Base-by-base conservation (phyloP, 352 stramenopile genomes). In the Vaucheria bursata region DNA sequence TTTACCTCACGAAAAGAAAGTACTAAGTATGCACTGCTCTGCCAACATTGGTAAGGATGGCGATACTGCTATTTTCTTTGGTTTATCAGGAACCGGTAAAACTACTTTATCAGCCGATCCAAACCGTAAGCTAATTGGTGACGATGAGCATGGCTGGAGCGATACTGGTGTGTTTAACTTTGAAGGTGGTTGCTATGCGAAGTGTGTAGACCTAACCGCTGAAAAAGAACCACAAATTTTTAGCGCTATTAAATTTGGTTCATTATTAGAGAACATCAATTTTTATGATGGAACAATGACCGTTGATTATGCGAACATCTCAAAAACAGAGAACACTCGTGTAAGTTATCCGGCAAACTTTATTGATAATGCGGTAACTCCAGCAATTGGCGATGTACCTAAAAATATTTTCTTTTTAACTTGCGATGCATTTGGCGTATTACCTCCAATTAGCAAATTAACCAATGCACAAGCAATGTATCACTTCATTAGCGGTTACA, bases 341-440 rank as follows among this genome's bases (percentile, higher is more conserved):
- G 95, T 98, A 73, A 97, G 92, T n/a, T 99, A 99, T 87, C 95
- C 95, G n/a, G 97, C 98, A 85, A 94, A 97, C 85, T 94, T 98
- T 88, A 98, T 99, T 88, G 88, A 91, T 66, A 96, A 96, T 87
- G 92, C 95, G 85, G 91, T 95, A 74, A 85, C 91, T 91, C 82
- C 88, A 87, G 93, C 87, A 75, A 92, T 87, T 82, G 95, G 93
- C 50, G 92, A 90, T 53, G 94, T 98, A 87, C 95, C 95, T 74
- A 92, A 94, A 38, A 96, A 96, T 83, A 92, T 98, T 71, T 93
- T 99, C 67, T 98, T 99, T 88, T 88, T 99, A 37, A 97, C 93
- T 53, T 98, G 93, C 85, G 95, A 99, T 86, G 95, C 95, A 45
- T 98, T 97, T 87, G 95, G 95, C 71, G 94, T 99, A 45, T 85